phyloP scores from a whole-genome alignment of 176 grass and related monocot species.

The Rhipidocladum racemiflorum region DNA sequence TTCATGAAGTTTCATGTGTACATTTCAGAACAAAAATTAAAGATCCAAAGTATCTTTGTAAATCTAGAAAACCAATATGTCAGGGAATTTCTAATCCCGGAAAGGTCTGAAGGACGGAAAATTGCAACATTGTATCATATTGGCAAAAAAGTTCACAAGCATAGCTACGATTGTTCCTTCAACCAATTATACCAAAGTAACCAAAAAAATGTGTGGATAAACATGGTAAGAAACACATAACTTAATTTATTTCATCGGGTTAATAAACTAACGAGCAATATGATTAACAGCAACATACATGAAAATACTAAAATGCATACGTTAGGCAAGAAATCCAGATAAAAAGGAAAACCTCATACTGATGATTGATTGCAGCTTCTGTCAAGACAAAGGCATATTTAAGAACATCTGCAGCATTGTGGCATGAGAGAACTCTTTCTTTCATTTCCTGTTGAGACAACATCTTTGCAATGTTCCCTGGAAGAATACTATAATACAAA shows the following conservation, averaged over 20 bases:
- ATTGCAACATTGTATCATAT: not conserved
- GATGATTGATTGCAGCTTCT: slow-evolving; percentile 65
- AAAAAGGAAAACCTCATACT: slow-evolving; percentile 70
- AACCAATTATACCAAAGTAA: slow-evolving; percentile 8
- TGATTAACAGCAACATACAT: not conserved
- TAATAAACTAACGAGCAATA: not conserved
- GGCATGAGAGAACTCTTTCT: slow-evolving; percentile 44
- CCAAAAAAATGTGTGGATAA: slow-evolving; percentile 12
- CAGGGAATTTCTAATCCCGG: not conserved
- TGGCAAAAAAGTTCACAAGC: slow-evolving; percentile 9
- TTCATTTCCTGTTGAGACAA: slow-evolving; percentile 47
- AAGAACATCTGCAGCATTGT: slow-evolving; percentile 67
- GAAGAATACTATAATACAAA: slow-evolving; percentile 52
- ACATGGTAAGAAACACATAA: not conserved
- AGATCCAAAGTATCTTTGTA: not conserved
- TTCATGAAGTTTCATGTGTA: not conserved
- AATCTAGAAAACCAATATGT: not conserved
- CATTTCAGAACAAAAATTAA: not conserved
- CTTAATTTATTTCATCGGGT: slow-evolving; percentile 6
- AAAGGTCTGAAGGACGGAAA: slow-evolving; percentile 9
- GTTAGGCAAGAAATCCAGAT: slow-evolving; percentile 23
- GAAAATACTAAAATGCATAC: not conserved
- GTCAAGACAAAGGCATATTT: slow-evolving; percentile 64
- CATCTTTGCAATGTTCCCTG: slow-evolving; percentile 55
- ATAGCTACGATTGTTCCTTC: not conserved